Conservation (phyloP, 1,139 yeast genomes). For the Debaryomyces fabryi region DNA sequence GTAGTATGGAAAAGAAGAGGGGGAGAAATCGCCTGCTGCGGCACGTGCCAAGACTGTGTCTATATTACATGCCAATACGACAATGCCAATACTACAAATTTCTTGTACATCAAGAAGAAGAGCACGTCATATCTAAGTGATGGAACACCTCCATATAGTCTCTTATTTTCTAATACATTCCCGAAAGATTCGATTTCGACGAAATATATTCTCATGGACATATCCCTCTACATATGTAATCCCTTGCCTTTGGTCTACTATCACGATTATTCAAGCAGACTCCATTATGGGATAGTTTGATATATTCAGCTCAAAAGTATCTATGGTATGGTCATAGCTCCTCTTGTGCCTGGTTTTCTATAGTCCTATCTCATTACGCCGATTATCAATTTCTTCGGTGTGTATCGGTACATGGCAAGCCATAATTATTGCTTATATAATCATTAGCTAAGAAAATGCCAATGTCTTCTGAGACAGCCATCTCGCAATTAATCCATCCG, state of each 20-base stretch:
- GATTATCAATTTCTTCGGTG: background rate
- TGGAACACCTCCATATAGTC: background rate
- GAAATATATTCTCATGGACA: background rate
- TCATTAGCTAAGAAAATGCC: background rate
- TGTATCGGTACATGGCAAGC: background rate
- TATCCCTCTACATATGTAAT: constrained; percentile 8
- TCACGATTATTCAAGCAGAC: constrained; percentile 13
- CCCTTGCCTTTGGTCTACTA: constrained; percentile 29
- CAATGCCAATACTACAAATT: background rate
- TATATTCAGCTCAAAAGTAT: background rate
- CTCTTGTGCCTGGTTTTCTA: background rate
- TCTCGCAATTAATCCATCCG: background rate
- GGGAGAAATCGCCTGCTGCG: background rate
- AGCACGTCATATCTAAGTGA: background rate
- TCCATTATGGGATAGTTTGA: constrained; percentile 24
- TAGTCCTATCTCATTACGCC: background rate
- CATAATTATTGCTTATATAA: background rate
- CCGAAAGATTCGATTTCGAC: background rate
- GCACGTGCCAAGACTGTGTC: constrained; percentile 1
- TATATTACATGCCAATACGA: background rate
- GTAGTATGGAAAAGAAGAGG: background rate
- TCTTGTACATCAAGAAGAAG: background rate
- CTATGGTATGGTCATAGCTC: constrained; percentile 1
- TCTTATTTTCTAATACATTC: background rate
- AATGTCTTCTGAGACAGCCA: background rate